phyloP scores from a whole-genome alignment of 768 basidiomycete genomes.

The Leccinum fibrillosum region DNA sequence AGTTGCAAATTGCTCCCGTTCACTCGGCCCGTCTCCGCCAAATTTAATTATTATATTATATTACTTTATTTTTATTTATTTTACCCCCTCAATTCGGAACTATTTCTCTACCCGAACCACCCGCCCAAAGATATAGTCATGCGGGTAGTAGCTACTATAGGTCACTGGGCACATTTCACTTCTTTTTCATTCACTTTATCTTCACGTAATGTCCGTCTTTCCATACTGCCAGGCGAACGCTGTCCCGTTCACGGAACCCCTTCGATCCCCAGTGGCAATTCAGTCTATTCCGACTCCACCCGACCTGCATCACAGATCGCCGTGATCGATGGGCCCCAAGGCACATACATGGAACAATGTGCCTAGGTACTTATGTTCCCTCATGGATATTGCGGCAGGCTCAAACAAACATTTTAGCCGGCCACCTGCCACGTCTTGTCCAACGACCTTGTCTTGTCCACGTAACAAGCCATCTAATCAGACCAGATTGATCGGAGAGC shows the following conservation, averaged over 20 bases:
- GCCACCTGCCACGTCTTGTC: not conserved
- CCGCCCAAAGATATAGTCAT: not conserved
- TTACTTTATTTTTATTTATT: not conserved
- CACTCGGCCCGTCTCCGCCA: slow-evolving; percentile 18
- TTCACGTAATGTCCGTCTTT: slow-evolving; percentile 6
- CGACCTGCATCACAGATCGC: slow-evolving; percentile 13
- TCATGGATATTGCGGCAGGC: not conserved
- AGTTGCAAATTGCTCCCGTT: slow-evolving; percentile 24
- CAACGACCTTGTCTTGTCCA: not conserved
- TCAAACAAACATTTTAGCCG: slow-evolving; percentile 4
- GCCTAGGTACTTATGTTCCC: slow-evolving; percentile 1
- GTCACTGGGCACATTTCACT: slow-evolving; percentile 2
- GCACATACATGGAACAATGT: slow-evolving; percentile 5
- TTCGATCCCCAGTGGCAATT: not conserved
- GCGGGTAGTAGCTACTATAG: not conserved
- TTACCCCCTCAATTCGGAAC: slow-evolving; percentile 6
- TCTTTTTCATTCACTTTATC: slow-evolving; percentile 6
- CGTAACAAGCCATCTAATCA: not conserved
- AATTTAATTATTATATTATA: not conserved
- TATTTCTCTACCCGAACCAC: not conserved
- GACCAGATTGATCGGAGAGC: slow-evolving; percentile 6
- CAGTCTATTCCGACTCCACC: slow-evolving; percentile 6
- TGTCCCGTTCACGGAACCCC: slow-evolving; percentile 3
- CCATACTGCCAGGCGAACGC: not conserved
- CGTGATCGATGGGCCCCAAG: slow-evolving; percentile 10